phyloP scores from a whole-genome alignment of 2,329 filamentous ascomycete species.

The Cordyceps farinosa region DNA sequence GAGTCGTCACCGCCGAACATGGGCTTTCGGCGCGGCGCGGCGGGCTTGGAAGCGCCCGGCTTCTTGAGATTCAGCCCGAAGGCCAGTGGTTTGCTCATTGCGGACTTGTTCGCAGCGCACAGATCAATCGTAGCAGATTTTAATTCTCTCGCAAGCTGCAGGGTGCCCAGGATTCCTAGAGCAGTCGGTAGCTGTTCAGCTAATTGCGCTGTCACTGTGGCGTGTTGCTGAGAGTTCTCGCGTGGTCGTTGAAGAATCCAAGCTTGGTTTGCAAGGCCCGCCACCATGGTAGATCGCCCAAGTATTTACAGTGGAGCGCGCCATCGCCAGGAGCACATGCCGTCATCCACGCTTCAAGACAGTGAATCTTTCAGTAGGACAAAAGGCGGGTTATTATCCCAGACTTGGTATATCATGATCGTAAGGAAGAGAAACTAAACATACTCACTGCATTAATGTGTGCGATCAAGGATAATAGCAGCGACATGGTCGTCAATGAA shows the following conservation, averaged over 20 bases:
- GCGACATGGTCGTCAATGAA: neutral
- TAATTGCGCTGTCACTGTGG: neutral
- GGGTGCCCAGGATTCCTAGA: neutral
- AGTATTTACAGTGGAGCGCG: neutral
- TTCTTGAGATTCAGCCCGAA: conserved; percentile 63
- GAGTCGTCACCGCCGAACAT: conserved; percentile 56
- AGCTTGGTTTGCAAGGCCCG: neutral
- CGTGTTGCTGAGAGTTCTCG: neutral
- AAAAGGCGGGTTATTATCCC: too few relatives aligned
- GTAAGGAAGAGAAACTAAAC: too few relatives aligned
- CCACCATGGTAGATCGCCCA: neutral
- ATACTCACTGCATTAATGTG: too few relatives aligned
- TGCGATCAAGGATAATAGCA: too few relatives aligned
- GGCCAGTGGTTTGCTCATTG: conserved; percentile 47
- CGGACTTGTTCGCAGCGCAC: neutral
- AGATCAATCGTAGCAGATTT: neutral
- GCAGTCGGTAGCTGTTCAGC: too few relatives aligned
- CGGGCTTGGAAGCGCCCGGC: conserved; percentile 45
- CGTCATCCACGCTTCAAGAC: neutral
- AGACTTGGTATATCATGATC: too few relatives aligned
- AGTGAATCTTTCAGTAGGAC: too few relatives aligned
- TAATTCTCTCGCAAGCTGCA: neutral
- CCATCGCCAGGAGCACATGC: neutral
- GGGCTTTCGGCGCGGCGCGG: conserved; percentile 48
- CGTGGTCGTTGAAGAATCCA: neutral